Base-by-base conservation (phyloP, 208 protist species). In the Crithidia thermophila region DNA sequence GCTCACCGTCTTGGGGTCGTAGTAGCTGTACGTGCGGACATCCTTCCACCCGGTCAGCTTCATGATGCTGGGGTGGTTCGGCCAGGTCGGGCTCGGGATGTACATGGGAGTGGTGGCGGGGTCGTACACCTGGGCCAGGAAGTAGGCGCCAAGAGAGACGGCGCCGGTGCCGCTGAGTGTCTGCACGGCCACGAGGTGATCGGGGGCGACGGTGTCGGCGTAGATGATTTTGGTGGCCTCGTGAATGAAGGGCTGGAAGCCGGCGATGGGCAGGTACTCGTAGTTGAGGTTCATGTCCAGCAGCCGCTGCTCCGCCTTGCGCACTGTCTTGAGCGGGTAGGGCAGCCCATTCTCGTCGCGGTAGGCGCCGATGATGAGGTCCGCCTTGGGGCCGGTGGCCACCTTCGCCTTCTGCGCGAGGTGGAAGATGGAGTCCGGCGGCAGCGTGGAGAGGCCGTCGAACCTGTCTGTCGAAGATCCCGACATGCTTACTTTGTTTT, bases 351-450 rank as follows among this genome's bases (percentile, higher is more conserved):
- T 55, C 21, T 98, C 94, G 42, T 97, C 94, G 61, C 98, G 87
- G 84, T 99, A 99, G 28, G 98, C 98, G 37, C 99, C 99, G 50
- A 99, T 97, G 49, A 97, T 89, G 33, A 99, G 88, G 77, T 99
- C 95, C 3, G 99, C 88, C 83, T 99, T 99, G 10, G 82, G 78
- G 14, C 64, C 78, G 14, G 60, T 69, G 10, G 82, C 90, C 2
- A 47, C 62, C 40, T 78, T 79, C 1, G 90, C 90, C 57, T 51
- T 63, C 57, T 67, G 60, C 21, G 63, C 50, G 7, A 57, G 33
- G 30, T 49, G 49, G 52, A 60, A 59, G 27, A 69, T 59, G 40
- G 21, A 13, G 23, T 69, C 63, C 37, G 63, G 51, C 16, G 63
- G 63, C 63, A 60, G 63, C 51, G 52, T 43, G 16, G 63, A 60